Evolutionary conservation across 495 filamentous ascomycete species (phyloP), one percentile per base, ranked within the genome.

Genomic region (Lasiosphaeria hispida): DNA sequence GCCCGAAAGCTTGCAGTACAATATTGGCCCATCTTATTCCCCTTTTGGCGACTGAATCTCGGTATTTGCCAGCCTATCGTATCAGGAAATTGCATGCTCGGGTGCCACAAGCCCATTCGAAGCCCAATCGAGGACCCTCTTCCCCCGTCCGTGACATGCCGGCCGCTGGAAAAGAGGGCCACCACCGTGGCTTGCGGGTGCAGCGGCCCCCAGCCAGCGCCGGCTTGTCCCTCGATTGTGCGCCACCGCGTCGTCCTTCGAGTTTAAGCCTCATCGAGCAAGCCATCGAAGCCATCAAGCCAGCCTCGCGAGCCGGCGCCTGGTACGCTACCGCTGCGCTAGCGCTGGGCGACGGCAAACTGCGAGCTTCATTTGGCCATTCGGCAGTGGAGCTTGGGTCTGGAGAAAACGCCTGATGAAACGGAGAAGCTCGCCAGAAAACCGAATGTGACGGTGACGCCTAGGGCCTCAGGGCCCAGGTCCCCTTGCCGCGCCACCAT

Each of bases 1-100:
- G 36, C 53, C 69, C 69, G 69, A 72, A 15, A 54, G 37, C 63
- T 59, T 69, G 67, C 69, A 72, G 63, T 11, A 19, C 43, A 70
- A 64, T 72, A 70, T 72, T 72, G 67, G 58, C 13, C 15, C 48
- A 18, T 42, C 38, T 41, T 48, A 60, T 54, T 55, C 64, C 58
- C 7, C 58, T 62, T 69, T 62, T 14, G 51, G 61, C 17, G 19
- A 40, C 10, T 17, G 43, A 65, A 68, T 65, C 49, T 70, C 65
- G 65, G 63, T 58, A 64, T 61, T 55, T 57, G 19, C 65, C 65
- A 64, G 61, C 60, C 57, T 63, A 60, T 67, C 65, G 48, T 41
- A 41, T 57, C 56, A 53, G 60, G 55, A 63, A 60, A 65, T 65
- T 59, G 36, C 59, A 40, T 39, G 9, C 47, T 47, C 38, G 40